Conservation (phyloP, 2,329 filamentous ascomycete genomes). For the Cladosporium sp. region DNA sequence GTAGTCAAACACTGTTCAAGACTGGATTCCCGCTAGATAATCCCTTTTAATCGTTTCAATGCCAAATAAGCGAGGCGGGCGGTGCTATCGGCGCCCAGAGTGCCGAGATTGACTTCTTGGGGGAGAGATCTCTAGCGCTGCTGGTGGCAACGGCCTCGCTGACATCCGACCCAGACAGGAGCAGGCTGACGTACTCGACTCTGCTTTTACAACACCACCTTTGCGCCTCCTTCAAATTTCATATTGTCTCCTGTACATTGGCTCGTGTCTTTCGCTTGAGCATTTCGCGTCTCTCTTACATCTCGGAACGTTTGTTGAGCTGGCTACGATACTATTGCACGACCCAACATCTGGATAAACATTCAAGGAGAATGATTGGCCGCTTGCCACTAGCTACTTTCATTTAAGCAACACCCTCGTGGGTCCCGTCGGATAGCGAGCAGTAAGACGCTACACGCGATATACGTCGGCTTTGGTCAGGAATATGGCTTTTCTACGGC, state of each 20-base stretch:
- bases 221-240: background rate
- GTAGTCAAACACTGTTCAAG: no score
- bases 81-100: background rate
- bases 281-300: background rate
- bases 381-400: background rate
- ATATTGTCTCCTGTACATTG: background rate
- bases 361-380: background rate
- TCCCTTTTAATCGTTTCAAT: background rate
- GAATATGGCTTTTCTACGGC: slow-evolving; percentile 33
- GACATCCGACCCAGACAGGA: background rate
- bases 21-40: no score
- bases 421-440: background rate
- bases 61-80: background rate
- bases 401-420: background rate
- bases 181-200: slow-evolving; percentile 6
- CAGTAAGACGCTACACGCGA: background rate
- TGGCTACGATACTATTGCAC: background rate
- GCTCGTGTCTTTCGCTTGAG: background rate
- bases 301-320: background rate
- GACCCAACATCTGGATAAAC: background rate
- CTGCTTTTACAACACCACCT: background rate
- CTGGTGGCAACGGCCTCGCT: background rate
- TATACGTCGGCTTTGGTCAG: background rate
- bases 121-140: background rate
- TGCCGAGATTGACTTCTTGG: slow-evolving; percentile 7